These are phyloP conservation scores for Asterophora parasitica DNA, from an alignment of 768 basidiomycete species.

Conservation along the genomic window DNA sequence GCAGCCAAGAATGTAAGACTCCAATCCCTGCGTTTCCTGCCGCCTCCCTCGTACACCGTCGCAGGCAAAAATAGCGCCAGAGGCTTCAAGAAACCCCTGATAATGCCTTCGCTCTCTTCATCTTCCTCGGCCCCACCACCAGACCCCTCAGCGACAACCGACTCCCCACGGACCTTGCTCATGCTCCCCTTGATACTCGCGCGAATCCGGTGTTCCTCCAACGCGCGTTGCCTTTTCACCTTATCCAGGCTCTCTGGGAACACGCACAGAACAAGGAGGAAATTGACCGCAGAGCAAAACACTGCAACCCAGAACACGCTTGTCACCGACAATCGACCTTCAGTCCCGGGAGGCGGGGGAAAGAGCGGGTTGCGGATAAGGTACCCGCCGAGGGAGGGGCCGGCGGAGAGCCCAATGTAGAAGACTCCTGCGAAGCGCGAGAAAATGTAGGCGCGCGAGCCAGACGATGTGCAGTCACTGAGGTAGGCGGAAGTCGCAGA, in stretches of 20 bases:
- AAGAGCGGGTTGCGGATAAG: slow-evolving; percentile 37
- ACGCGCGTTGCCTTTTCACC: slow-evolving; percentile 34
- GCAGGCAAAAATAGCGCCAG: slow-evolving; percentile 70
- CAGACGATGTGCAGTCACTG: slow-evolving; percentile 80
- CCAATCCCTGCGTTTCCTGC: slow-evolving; percentile 62
- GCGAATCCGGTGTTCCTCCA: slow-evolving; percentile 25
- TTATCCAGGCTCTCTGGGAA: slow-evolving; percentile 58
- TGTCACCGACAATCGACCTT: slow-evolving; percentile 30
- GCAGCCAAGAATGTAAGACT: slow-evolving; percentile 68
- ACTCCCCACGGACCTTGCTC: slow-evolving; percentile 14
- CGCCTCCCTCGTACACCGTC: slow-evolving; percentile 36
- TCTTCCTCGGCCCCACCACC: background rate
- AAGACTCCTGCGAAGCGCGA: slow-evolving; percentile 74
- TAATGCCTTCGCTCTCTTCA: slow-evolving; percentile 17
- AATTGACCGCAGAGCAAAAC: slow-evolving; percentile 40
- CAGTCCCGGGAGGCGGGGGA: background rate
- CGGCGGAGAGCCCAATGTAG: slow-evolving; percentile 71
- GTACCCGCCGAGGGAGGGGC: slow-evolving; percentile 70
- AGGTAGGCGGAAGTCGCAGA: slow-evolving; percentile 78
- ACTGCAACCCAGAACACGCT: slow-evolving; percentile 46
- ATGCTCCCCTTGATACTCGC: slow-evolving; percentile 19
- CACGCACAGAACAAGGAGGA: slow-evolving; percentile 65
- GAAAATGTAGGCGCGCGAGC: slow-evolving; percentile 70
- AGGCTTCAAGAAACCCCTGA: slow-evolving; percentile 46
- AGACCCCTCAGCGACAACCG: slow-evolving; percentile 16